Conservation (phyloP, 768 basidiomycete genomes). For the Amanita exitialis region DNA sequence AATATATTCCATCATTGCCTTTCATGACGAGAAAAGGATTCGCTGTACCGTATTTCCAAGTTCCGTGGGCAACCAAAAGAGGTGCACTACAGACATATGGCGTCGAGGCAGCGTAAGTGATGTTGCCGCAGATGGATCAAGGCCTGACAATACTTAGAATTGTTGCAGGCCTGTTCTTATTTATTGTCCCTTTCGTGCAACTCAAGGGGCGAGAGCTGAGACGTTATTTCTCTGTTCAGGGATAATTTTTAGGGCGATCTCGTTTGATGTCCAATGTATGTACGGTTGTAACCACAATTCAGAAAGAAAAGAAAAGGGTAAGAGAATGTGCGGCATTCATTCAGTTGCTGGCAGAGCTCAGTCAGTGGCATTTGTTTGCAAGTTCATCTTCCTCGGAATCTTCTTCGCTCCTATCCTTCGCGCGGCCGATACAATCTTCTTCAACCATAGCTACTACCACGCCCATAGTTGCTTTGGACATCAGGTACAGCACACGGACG, state of each 20-base stretch:
- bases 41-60: slow-evolving; percentile 56
- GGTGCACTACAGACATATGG: slow-evolving; percentile 57
- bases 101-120: slow-evolving; percentile 46
- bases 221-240: slow-evolving; percentile 20
- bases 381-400: too few relatives aligned
- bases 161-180: slow-evolving; percentile 36
- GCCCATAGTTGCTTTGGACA: too few relatives aligned
- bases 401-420: too few relatives aligned
- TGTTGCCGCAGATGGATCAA: neutral
- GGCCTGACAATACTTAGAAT: slow-evolving; percentile 20
- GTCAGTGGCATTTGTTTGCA: too few relatives aligned
- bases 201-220: slow-evolving; percentile 30
- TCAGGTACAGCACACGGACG: too few relatives aligned
- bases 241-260: neutral
- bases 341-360: too few relatives aligned
- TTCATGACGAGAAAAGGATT: slow-evolving; percentile 29
- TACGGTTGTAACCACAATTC: too few relatives aligned
- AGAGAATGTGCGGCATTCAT: too few relatives aligned
- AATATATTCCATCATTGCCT: neutral
- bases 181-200: slow-evolving; percentile 39
- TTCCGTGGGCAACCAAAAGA: slow-evolving; percentile 50
- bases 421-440: too few relatives aligned
- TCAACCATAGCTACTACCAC: too few relatives aligned
- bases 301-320: too few relatives aligned
- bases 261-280: too few relatives aligned